A percentile compares a stretch with the other conserved stretches of the same genome.
These are phyloP conservation scores for Isatis tinctoria DNA, from an alignment of 345 rosid species.

Conservation along the genomic window DNA sequence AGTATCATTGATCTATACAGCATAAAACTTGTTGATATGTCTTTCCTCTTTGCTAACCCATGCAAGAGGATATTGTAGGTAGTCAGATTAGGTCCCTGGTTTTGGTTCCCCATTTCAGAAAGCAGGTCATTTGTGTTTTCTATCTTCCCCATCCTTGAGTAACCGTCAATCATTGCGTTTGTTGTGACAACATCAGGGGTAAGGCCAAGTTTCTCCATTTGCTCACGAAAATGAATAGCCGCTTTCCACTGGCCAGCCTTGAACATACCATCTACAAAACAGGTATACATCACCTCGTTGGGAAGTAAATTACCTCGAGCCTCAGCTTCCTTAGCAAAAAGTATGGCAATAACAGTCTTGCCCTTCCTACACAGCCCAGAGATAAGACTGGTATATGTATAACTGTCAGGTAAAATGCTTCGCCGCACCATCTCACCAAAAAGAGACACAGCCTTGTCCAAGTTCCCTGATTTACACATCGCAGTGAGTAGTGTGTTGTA, in stretches of 20 bases:
- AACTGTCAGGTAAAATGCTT: constrained; percentile 57
- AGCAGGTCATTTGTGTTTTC: constrained; percentile 38
- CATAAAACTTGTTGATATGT: constrained; percentile 42
- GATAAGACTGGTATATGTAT: constrained; percentile 61
- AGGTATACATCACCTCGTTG: constrained; percentile 47
- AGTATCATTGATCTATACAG: constrained; percentile 45
- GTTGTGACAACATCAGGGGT: constrained; percentile 50
- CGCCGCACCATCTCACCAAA: constrained; percentile 62
- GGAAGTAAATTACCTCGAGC: constrained; percentile 40
- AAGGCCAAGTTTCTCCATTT: constrained; percentile 46
- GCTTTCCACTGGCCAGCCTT: constrained; percentile 63
- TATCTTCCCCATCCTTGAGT: constrained; percentile 63
- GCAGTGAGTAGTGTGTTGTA: constrained; percentile 72
- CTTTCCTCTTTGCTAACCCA: constrained; percentile 59
- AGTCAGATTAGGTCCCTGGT: constrained; percentile 46
- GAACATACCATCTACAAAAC: constrained; percentile 66
- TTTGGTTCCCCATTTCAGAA: constrained; percentile 37
- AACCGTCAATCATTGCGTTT: constrained; percentile 55
- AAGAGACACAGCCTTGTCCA: constrained; percentile 57
- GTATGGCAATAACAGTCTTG: constrained; percentile 62
- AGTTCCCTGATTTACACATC: constrained; percentile 52
- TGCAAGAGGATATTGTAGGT: constrained; percentile 80
- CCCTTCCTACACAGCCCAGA: constrained; percentile 69
- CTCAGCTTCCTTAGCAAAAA: constrained; percentile 48
- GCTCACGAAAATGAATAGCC: constrained; percentile 42